Percentiles rank a stretch among this genome's conserved stretches.
Conservation (phyloP, 2,329 filamentous ascomycete genomes). For the Dactylellina drechsleri region DNA sequence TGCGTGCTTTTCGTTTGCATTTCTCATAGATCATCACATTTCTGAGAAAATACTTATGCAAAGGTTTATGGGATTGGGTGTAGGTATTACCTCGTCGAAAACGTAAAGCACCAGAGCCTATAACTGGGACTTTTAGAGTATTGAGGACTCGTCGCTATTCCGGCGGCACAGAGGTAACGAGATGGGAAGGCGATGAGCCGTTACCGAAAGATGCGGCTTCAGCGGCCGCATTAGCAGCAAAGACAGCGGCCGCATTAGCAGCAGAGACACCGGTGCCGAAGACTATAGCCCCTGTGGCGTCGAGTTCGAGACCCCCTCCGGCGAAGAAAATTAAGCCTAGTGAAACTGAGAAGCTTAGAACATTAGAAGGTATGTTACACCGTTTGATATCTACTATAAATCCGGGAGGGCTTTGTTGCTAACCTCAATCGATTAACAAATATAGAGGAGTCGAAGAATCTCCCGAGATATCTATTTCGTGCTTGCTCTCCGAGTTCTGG, state of each 20-base stretch:
- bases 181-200: too few species aligned
- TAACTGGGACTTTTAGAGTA: constrained; percentile 26
- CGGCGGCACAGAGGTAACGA: not conserved
- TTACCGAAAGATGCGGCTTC: constrained; percentile 9
- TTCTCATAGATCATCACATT: not conserved
- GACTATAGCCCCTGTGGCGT: not conserved
- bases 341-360: constrained; percentile 19
- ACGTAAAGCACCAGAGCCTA: constrained; percentile 20
- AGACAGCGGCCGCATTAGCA: not conserved
- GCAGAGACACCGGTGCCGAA: not conserved
- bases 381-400: too few species aligned
- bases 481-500: constrained; percentile 44
- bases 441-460: constrained; percentile 39
- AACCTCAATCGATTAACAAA: not conserved
- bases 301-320: too few species aligned
- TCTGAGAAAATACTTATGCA: constrained; percentile 19
- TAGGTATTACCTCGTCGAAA: constrained; percentile 37
- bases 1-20: not conserved
- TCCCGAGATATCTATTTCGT: constrained; percentile 46
- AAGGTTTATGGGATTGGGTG: not conserved
- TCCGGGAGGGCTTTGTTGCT: too few species aligned
- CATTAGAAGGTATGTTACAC: constrained; percentile 31
- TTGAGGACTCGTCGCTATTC: constrained; percentile 11
- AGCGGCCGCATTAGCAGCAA: constrained; percentile 1
- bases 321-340: not conserved